Evolutionary conservation across 306 rosid species (phyloP), one percentile per base, ranked within the genome.

Genomic region (Adenanthera pavonina): DNA sequence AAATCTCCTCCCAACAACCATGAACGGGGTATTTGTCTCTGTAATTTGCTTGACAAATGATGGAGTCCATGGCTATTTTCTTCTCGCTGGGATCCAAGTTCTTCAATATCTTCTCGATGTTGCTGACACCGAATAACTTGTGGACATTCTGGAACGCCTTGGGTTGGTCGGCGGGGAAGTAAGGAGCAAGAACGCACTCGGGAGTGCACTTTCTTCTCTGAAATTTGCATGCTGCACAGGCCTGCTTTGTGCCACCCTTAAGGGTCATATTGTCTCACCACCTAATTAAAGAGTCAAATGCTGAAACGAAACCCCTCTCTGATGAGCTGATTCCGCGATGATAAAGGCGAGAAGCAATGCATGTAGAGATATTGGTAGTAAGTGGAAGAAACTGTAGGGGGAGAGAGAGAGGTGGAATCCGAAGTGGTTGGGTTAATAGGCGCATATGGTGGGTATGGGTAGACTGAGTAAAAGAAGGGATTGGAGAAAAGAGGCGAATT

Each of bases 171-270:
- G 94, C 84, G 5, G 97, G 97, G 85, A 92, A 92, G 68, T 81
- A 91, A 0, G 94, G 95, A 8, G 97, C 94, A 33, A 91, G 85
- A 54, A 72, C 82, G 69, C 97, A 92, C 51, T 89, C 92, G 4
- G 90, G 17, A 8, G 91, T 86, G 88, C 97, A 92, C 67, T 85
- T 88, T 78, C 95, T 77, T 57, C 97, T 82, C 57, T 88, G 97
- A 74, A 70, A 86, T 71, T 89, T 92, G 86, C 97, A 92, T 1
- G 95, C 94, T 1, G 95, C 94, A 66, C 97, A 92, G 43, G 97
- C 97, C 72, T 88, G 92, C 72, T 87, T 80, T 49, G 92, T 83
- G 75, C 91, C 88, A 49, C 95, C 92, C 80, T 91, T 92, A 11
- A 88, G 92, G 83, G 94, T 88, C 95, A 92, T 91, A 15, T 3